Percentiles rank a stretch among this genome's conserved stretches.
phyloP scores from a whole-genome alignment of 2,329 filamentous ascomycete species.

The Metarhizium album region DNA sequence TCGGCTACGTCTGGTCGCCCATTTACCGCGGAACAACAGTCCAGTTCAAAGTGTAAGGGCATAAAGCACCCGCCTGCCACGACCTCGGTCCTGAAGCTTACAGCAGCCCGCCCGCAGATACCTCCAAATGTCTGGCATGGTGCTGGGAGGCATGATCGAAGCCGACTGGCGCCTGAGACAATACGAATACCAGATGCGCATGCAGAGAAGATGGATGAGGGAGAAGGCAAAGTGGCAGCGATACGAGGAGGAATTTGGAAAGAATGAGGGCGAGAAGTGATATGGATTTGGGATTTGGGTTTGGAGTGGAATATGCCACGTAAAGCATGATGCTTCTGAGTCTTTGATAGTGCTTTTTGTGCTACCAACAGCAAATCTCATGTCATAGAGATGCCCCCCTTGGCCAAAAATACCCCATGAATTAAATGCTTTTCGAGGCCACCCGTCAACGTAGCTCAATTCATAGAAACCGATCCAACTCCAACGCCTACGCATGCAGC shows the following conservation, averaged over 20 bases:
- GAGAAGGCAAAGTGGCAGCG: slow-evolving; percentile 59
- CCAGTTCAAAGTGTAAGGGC: slow-evolving; percentile 64
- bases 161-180: slow-evolving; percentile 57
- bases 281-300: not conserved
- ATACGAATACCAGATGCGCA: slow-evolving; percentile 55
- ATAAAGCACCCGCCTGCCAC: not conserved
- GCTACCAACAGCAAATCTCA: not conserved
- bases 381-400: not conserved
- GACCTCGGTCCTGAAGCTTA: not conserved
- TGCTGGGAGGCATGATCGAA: slow-evolving; percentile 66
- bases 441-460: not conserved
- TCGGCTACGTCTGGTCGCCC: slow-evolving; percentile 56
- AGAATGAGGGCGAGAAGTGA: slow-evolving; percentile 27
- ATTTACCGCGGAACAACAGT: slow-evolving; percentile 62
- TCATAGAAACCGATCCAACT: slow-evolving; percentile 10
- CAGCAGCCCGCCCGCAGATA: slow-evolving; percentile 40
- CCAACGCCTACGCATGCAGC: slow-evolving; percentile 21
- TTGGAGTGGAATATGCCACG: not conserved
- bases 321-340: not conserved
- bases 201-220: slow-evolving; percentile 50
- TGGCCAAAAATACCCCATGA: not conserved
- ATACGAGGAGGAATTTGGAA: slow-evolving; percentile 50
- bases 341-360: not conserved
- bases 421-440: not conserved
- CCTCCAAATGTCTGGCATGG: slow-evolving; percentile 77